Evolutionary conservation across 116 monocot genomes (phyloP).

Genomic region (Zostera marina): DNA sequence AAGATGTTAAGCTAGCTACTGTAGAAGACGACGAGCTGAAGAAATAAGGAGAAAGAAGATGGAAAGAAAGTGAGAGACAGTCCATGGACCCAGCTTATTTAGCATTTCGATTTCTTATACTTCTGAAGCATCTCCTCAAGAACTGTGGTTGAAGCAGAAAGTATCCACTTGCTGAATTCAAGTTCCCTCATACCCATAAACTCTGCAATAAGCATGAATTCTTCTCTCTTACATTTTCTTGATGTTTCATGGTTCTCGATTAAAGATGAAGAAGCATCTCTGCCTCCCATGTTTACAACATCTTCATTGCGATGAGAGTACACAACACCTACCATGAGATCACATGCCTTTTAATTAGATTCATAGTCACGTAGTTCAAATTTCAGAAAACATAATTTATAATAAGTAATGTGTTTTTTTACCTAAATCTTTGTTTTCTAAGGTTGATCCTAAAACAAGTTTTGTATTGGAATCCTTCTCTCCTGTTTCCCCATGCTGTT

Average conservation of each 20-base stretch:
- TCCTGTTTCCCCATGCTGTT: conserved; percentile 24
- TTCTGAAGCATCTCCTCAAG: conserved; percentile 32
- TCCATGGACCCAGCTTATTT: no score
- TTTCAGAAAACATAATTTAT: no score
- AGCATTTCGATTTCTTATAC: conserved; percentile 22
- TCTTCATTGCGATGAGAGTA: conserved; percentile 87
- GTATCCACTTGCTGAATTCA: conserved; percentile 73
- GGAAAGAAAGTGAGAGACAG: no score
- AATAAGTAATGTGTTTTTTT: not conserved
- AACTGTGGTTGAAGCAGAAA: conserved; percentile 34
- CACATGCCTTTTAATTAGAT: not conserved
- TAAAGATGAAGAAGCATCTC: conserved; percentile 7
- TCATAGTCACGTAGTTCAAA: no score
- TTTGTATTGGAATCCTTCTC: conserved; percentile 6
- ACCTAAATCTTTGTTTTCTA: conserved; percentile 40
- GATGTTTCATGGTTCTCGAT: conserved; percentile 1
- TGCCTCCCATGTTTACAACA: conserved; percentile 47
- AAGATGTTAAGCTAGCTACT: no score
- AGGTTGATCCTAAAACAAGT: not conserved
- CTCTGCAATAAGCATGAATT: conserved; percentile 35
- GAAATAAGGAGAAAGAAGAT: no score
- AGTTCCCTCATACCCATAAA: conserved; percentile 42
- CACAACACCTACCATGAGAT: conserved; percentile 40
- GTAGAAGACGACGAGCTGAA: no score
- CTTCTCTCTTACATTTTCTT: conserved; percentile 26